These are phyloP conservation scores for Echinochloa phyllopogon DNA, from an alignment of 176 grass and related monocot genomes.

Conservation along the genomic window DNA sequence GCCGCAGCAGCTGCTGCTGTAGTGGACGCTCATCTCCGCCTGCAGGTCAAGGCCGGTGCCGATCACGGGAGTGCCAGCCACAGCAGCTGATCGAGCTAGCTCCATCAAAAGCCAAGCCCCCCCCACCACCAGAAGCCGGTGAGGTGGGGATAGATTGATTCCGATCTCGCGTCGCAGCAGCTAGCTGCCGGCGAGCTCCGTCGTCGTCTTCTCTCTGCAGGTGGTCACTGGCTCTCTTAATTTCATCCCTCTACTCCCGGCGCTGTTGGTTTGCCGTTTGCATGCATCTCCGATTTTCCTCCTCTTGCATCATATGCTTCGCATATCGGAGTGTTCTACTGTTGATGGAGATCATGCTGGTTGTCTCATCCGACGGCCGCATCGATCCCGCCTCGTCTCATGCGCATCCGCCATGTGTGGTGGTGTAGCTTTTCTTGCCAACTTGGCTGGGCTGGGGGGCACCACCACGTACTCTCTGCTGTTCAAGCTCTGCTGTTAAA, in stretches of 20 bases:
- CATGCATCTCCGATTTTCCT: neutral
- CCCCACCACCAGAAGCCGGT: neutral
- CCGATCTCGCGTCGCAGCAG: neutral
- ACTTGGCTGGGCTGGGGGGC: neutral
- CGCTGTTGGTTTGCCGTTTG: too few relatives aligned
- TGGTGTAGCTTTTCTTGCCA: neutral
- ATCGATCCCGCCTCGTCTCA: conserved; percentile 5
- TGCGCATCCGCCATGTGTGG: neutral
- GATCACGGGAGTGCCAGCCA: conserved; percentile 3
- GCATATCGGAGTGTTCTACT: neutral
- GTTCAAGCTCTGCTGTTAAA: neutral
- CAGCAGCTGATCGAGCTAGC: neutral
- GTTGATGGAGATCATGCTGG: neutral
- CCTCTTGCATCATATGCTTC: neutral
- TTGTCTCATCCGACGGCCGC: conserved; percentile 16
- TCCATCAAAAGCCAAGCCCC: neutral
- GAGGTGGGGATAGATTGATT: neutral
- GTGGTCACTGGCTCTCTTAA: neutral
- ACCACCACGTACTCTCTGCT: neutral
- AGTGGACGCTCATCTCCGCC: neutral
- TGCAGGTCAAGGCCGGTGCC: conserved; percentile 11
- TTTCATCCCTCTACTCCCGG: too few relatives aligned
- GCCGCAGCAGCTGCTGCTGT: neutral
- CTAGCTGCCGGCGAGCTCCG: conserved; percentile 6
- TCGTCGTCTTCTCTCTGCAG: neutral